Evolutionary conservation across 108 stramenopile genomes (phyloP).

Genomic region (Skeletonema potamos): DNA sequence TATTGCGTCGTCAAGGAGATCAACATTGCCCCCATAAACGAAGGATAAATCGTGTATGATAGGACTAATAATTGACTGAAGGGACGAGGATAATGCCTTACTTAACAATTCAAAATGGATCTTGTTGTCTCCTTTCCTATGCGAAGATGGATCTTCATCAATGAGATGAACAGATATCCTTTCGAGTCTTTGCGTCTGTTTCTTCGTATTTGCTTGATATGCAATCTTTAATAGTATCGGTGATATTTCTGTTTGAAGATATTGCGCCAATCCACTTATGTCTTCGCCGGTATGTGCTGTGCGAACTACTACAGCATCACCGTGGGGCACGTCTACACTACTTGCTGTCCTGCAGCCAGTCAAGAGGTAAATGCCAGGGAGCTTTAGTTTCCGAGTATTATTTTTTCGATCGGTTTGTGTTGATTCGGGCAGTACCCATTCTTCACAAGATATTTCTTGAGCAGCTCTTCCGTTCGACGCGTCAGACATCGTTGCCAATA

Average conservation of each 20-base stretch:
- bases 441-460: conserved; percentile 5
- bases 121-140: conserved; percentile 7
- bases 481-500: neutral
- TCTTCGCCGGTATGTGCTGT: neutral
- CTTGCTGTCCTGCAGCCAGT: conserved; percentile 13
- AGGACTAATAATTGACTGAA: conserved; percentile 9
- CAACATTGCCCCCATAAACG: conserved; percentile 29
- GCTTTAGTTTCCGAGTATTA: conserved; percentile 12
- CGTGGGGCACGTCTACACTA: neutral
- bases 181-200: conserved; percentile 11
- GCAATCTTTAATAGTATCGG: conserved; percentile 1
- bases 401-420: too few relatives aligned
- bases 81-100: conserved; percentile 24
- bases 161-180: conserved; percentile 22
- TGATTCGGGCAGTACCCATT: neutral
- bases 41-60: conserved; percentile 28
- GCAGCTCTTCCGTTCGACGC: neutral
- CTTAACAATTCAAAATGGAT: conserved; percentile 15
- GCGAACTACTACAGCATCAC: conserved; percentile 18
- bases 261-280: neutral
- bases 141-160: conserved; percentile 37
- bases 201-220: neutral
- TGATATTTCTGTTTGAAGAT: conserved; percentile 17
- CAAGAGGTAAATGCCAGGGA: conserved; percentile 25
- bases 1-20: neutral